Percentiles rank a stretch among this genome's conserved stretches.
These are phyloP conservation scores for Monosporascus sp. DNA, from an alignment of 2,329 filamentous ascomycete species.

Conservation along the genomic window DNA sequence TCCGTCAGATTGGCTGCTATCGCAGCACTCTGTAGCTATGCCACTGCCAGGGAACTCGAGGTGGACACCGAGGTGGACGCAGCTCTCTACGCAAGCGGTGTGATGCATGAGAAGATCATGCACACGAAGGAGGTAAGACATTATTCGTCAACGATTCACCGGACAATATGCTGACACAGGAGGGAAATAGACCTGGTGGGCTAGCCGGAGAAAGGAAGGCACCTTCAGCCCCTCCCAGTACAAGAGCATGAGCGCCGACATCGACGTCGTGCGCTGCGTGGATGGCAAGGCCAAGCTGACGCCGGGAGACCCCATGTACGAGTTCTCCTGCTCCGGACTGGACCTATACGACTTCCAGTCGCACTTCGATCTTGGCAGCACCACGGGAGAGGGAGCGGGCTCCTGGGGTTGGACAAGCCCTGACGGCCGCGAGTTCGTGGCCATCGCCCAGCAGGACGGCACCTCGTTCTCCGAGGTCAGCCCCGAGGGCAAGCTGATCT, in stretches of 20 bases:
- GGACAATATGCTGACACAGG: background rate
- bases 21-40: constrained; percentile 21
- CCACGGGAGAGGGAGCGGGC: constrained; percentile 28
- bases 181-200: constrained; percentile 22
- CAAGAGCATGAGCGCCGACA: constrained; percentile 22
- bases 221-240: constrained; percentile 23
- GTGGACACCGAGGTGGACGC: constrained; percentile 22
- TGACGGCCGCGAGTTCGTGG: constrained; percentile 48
- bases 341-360: constrained; percentile 34
- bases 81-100: constrained; percentile 26
- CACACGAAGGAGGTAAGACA: constrained; percentile 21
- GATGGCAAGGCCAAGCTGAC: constrained; percentile 22
- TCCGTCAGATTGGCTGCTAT: constrained; percentile 19
- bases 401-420: constrained; percentile 51
- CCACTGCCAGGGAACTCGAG: constrained; percentile 25
- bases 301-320: constrained; percentile 21
- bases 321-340: constrained; percentile 25
- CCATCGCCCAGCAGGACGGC: constrained; percentile 49
- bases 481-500: constrained; percentile 42
- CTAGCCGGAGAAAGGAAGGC: constrained; percentile 20
- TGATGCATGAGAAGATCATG: constrained; percentile 28
- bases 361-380: constrained; percentile 29
- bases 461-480: constrained; percentile 50
- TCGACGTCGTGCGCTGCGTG: constrained; percentile 17
- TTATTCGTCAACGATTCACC: background rate